A percentile compares a stretch with the other conserved stretches of the same genome.
These are phyloP conservation scores for Brettanomyces sp. DNA, from an alignment of 805 yeast genomes.

Conservation along the genomic window DNA sequence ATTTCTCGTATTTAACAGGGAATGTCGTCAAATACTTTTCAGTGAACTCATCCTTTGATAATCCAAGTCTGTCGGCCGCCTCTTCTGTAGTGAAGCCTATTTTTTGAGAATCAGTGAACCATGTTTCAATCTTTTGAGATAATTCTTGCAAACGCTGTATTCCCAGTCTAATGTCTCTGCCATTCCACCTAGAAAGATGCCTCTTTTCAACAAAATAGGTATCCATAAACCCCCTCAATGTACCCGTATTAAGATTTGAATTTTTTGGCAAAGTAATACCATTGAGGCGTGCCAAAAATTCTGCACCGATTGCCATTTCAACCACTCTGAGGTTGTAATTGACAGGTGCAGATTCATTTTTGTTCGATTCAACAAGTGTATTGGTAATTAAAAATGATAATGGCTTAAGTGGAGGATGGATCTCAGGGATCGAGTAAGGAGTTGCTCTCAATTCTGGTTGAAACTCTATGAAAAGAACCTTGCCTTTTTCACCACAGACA, in stretches of 20 bases:
- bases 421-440: neutral
- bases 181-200: neutral
- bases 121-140: neutral
- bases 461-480: conserved; percentile 2
- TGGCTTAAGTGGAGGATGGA: neutral
- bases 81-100: neutral
- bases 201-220: neutral
- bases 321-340: conserved; percentile 1
- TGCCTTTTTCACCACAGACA: conserved; percentile 1
- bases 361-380: neutral
- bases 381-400: neutral
- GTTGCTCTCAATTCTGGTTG: neutral
- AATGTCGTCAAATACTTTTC: neutral
- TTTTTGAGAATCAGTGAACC: neutral
- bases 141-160: neutral
- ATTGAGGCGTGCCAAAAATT: neutral
- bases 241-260: neutral
- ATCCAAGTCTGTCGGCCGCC: neutral
- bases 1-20: conserved; percentile 1
- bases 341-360: conserved; percentile 1
- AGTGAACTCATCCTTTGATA: neutral
- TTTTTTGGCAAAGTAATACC: neutral
- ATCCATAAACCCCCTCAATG: conserved; percentile 1
- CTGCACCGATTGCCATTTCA: conserved; percentile 1
- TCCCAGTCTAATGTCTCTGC: neutral